Evolutionary conservation across 352 stramenopile genomes (phyloP).

Genomic region (Discostella stelligera): DNA sequence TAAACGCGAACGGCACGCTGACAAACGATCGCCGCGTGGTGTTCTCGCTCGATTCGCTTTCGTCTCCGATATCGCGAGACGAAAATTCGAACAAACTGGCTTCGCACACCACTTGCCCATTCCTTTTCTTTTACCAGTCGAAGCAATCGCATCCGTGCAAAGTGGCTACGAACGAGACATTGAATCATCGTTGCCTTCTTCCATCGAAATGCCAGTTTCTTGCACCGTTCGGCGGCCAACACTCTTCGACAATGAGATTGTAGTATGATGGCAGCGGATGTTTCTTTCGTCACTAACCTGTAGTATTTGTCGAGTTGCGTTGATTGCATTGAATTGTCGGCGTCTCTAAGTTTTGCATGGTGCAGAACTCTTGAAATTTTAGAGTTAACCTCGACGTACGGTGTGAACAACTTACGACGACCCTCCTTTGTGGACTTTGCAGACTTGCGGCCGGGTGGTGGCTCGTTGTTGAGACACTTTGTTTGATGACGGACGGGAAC

Average conservation of each 20-base stretch:
- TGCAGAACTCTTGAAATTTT: slow-evolving; percentile 45
- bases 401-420: slow-evolving; percentile 15
- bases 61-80: slow-evolving; percentile 30
- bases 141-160: slow-evolving; percentile 24
- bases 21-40: slow-evolving; percentile 26
- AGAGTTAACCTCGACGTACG: slow-evolving; percentile 43
- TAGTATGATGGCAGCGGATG: slow-evolving; percentile 30
- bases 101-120: slow-evolving; percentile 21
- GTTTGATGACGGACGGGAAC: slow-evolving; percentile 7
- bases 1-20: slow-evolving; percentile 37
- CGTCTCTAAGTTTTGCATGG: slow-evolving; percentile 27
- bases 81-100: slow-evolving; percentile 14
- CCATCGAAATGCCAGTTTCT: slow-evolving; percentile 39
- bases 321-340: slow-evolving; percentile 35
- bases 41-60: slow-evolving; percentile 34
- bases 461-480: slow-evolving; percentile 29
- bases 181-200: slow-evolving; percentile 60
- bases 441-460: slow-evolving; percentile 9
- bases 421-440: slow-evolving; percentile 13
- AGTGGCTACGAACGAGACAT: slow-evolving; percentile 43
- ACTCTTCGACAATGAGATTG: slow-evolving; percentile 42
- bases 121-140: slow-evolving; percentile 14
- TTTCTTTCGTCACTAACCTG: slow-evolving; percentile 35
- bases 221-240: slow-evolving; percentile 20
- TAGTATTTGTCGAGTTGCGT: slow-evolving; percentile 43